phyloP scores from a whole-genome alignment of 2,329 filamentous ascomycete species.

The Oidium heveae region DNA sequence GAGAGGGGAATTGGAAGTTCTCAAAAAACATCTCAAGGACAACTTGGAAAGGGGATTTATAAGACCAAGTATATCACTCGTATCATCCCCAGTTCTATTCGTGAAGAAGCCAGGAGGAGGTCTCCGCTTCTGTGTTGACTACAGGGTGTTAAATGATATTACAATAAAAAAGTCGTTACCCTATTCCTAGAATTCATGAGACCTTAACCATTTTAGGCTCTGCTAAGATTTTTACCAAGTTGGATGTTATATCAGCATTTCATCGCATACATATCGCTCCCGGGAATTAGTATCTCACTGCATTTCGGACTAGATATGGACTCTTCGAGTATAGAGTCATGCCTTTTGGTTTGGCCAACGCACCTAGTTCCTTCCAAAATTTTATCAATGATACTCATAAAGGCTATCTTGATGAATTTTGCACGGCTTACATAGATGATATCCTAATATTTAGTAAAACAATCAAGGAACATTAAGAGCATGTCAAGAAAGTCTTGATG shows the following conservation, averaged over 20 bases:
- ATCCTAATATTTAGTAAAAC: neutral
- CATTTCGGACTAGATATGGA: no score
- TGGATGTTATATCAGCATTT: neutral
- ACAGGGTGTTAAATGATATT: neutral
- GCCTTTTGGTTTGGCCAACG: no score
- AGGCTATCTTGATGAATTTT: neutral
- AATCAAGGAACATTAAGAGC: neutral
- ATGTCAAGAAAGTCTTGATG: neutral
- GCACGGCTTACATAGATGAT: neutral
- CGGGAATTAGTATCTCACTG: no score
- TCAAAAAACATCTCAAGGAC: constrained; percentile 1
- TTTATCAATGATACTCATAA: no score
- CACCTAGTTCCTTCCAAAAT: no score
- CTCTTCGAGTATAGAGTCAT: no score
- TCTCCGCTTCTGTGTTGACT: neutral
- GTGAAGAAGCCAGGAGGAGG: neutral
- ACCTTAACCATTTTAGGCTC: neutral
- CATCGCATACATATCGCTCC: no score
- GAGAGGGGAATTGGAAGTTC: neutral
- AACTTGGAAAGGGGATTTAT: constrained; percentile 2
- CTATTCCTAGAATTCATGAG: neutral
- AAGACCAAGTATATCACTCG: neutral
- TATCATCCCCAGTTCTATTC: neutral
- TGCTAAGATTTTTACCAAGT: neutral
- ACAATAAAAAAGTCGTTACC: neutral